Base-by-base conservation (phyloP, 768 basidiomycete species). In the Daedaleopsis nitida region DNA sequence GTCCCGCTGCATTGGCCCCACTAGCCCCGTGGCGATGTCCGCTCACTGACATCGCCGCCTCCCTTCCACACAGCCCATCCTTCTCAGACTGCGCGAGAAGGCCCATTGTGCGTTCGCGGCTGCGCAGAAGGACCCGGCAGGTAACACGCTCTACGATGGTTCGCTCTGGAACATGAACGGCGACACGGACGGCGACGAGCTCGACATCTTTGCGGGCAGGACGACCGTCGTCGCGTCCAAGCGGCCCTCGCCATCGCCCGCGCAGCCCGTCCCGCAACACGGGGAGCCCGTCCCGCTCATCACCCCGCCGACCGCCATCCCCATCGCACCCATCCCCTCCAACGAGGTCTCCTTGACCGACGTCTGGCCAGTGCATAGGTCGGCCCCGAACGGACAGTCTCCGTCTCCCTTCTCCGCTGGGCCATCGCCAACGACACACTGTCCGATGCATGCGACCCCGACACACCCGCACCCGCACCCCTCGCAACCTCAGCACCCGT, bases 181-280 rank as follows among this genome's bases (percentile, higher is more conserved):
- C 58, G 83, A 84, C 52, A 79, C 79, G 12, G 77, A 74, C 0
- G 86, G 85, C 19, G 89, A 91, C 59, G 89, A 88, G 62, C 76
- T 91, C 5, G 77, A 83, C 0, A 87, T 91, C 47, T 86, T 90
- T 66, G 84, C 87, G 0, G 89, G 89, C 5, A 82, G 83, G 59
- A 87, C 83, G 0, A 78, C 84, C 10, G 82, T 91, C 43, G 82
- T 89, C 14, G 82, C 84, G 2, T 74, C 77, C 9, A 79, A 80
- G 65, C 74, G 74, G 69, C 57, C 73, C 34, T 70, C 62, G 35
- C 69, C 70, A 23, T 57, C 65, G 16, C 63, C 62, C 7, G 19
- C 42, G 13, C 14, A 38, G 52, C 35, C 35, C 19, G 37, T 34
- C 16, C 37, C 60, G 14, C 24, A 39, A 23, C 52, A 57, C 21